Base-by-base conservation (phyloP, 2,329 filamentous ascomycete genomes). In the Shiraia sp. region DNA sequence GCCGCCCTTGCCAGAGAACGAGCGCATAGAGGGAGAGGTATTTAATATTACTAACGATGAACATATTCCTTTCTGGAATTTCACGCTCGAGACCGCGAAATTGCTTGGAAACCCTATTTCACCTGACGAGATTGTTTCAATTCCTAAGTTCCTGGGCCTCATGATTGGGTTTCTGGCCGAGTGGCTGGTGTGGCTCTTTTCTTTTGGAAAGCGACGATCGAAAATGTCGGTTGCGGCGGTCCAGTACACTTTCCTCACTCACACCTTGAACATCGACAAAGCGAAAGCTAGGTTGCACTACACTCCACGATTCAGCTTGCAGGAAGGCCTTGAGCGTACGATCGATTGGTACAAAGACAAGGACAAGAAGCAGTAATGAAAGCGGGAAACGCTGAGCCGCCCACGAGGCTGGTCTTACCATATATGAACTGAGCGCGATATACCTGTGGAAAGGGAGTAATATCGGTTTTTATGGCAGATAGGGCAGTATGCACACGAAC, bases 41-140 rank as follows among this genome's bases (percentile, higher is more conserved):
- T 53, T 55, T 31, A 35, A 34, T 36, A 39, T 54, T 29, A 46
- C 51, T 14, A 52, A 54, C 32, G 32, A 45, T 24, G 47, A 54
- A 14, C 47, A 29, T 9, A 31, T 41, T 19, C 38, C 41, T 10
- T 55, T 55, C 35, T 54, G 47, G 44, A 45, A 46, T 29, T 28
- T 51, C 17, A 40, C 33, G 2, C 26, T 36, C 5, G 35, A 24
- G 6, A 29, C 32, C 2, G 1, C 39, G 1, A 40, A 37, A 26
- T 19, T 40, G 2, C 24, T 37, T 7, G 47, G 45, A 10, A 42
- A 22, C 16, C 45, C 47, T 2, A 26, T 51, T 10, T n/a, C 17
- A 13, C 19, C 38, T 10, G 24, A 40, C 2, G 37, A 47, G 10
- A 30, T 50, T 9, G 4, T 24, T 1, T 36, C 30, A 9, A 34